Percentiles rank a stretch among this genome's conserved stretches.
phyloP scores from a whole-genome alignment of 805 yeast genomes.

The Spathaspora arborariae region DNA sequence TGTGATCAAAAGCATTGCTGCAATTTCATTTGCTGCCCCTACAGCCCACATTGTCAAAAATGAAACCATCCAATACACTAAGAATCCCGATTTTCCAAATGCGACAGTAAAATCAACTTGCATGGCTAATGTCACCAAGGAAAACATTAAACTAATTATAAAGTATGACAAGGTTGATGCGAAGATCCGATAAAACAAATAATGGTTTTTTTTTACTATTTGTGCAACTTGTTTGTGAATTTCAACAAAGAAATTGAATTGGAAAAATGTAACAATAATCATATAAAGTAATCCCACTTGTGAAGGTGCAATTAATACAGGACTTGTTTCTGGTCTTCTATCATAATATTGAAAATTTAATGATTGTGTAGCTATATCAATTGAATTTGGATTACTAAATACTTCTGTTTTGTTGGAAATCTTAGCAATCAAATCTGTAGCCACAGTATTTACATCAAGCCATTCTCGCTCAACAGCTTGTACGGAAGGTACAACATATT shows the following conservation, averaged over 20 bases:
- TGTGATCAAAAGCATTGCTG: slow-evolving; percentile 48
- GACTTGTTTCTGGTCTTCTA: slow-evolving; percentile 44
- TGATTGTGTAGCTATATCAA: slow-evolving; percentile 21
- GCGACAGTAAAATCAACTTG: slow-evolving; percentile 57
- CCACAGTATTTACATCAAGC: slow-evolving; percentile 20
- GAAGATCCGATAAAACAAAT: slow-evolving; percentile 48
- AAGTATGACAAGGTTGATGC: slow-evolving; percentile 51
- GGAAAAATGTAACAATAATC: slow-evolving; percentile 70
- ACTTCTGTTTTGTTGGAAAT: slow-evolving; percentile 4
- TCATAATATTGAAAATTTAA: slow-evolving; percentile 38
- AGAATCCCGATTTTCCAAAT: slow-evolving; percentile 67
- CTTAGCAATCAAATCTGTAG: slow-evolving; percentile 15
- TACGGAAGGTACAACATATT: slow-evolving; percentile 42
- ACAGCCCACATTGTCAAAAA: slow-evolving; percentile 71
- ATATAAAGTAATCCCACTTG: slow-evolving; percentile 74
- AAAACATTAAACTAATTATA: slow-evolving; percentile 53
- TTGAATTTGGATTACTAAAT: slow-evolving; percentile 7
- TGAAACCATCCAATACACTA: slow-evolving; percentile 68
- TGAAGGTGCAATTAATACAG: slow-evolving; percentile 57
- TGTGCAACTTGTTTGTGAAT: slow-evolving; percentile 50
- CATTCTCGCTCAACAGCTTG: slow-evolving; percentile 29
- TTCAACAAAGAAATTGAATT: slow-evolving; percentile 55
- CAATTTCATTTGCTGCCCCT: slow-evolving; percentile 71
- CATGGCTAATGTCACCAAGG: slow-evolving; percentile 64
- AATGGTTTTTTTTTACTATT: slow-evolving; percentile 38